Evolutionary conservation across 441 rosid genomes (phyloP), one percentile per base, ranked within the genome.

Genomic region (Euphorbia celastroides): DNA sequence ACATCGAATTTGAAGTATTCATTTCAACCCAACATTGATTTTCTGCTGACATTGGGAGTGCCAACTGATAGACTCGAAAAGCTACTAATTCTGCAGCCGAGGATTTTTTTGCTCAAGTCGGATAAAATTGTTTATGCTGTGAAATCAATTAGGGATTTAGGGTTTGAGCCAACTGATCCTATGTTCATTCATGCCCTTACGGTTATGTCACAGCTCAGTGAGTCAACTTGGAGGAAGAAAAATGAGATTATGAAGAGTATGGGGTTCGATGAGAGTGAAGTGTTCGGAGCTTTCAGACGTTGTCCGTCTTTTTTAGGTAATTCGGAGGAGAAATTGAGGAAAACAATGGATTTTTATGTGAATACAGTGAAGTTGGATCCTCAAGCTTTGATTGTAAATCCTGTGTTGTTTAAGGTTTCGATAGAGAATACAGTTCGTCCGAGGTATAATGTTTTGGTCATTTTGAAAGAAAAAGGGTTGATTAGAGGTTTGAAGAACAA

Each of bases 181-280:
- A 25, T 36, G 69, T 59, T 65, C 59, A 3, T 71, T 16, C 46
- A 34, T 25, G 74, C 69, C 57, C 20, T 70, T 32, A 17, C 20
- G n/a, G 41, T 13, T 7, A 34, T 46, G 10, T 5, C 48, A 9
- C 13, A 14, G 5, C 7, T 59, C 55, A 65, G 9, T 4, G 44
- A 71, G 0, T 58, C 44, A 2, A 56, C 36, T 23, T 68, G 70
- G 76, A 66, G 60, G 32, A 72, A 59, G 71, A 77, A 72, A 61
- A 52, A 71, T n/a, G 77, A 72, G 34, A 30, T 68, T 26, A 30
- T 62, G 32, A 67, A 74, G 69, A 60, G 79, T 60, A 44, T 72
- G 55, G 78, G 80, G 7, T 13, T 72, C 73, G 64, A 51, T 19
- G 77, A 36, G 16, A 73, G 71, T 44, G 74, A 79, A 19, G 34